Base-by-base conservation (phyloP, 768 basidiomycete species). In the Boletales sp. region DNA sequence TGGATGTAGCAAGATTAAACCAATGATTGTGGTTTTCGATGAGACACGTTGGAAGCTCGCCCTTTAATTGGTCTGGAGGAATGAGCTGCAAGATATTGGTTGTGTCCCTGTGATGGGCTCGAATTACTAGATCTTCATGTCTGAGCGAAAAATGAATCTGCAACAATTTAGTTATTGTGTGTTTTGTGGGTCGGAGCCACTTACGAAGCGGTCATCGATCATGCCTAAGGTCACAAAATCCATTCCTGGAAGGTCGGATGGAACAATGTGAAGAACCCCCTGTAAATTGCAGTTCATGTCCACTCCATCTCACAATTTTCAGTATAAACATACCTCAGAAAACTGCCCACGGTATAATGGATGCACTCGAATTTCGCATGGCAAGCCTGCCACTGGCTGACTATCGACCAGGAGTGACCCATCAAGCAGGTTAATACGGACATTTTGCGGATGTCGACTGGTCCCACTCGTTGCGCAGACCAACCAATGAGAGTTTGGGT, bases 1-100 rank as follows among this genome's bases (percentile, higher is more conserved):
- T 21, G 4, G 18, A 19, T 0, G 45, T 55, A 8, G 37, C 9
- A 1, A 60, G 36, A 32, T 63, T 52, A 19, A 62, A 51, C 63
- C 61, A 65, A 40, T 63, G 64, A 35, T 43, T 49, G 18, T 55
- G 55, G 9, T 32, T 47, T 1, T 50, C 27, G 9, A 65, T 45
- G 11, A 65, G 43, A 5, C 30, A 29, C 1, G 11, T 30, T 2
- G 65, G 64, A 13, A 67, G 43, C 40, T 66, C 63, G 1, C 38
- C 40, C 14, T 3, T 12, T 7, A 66, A 43, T 21, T 34, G 47
- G 4, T 51, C 30, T 4, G 19, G 45, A 4, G 60, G 58, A 46
- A 65, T 51, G n/a, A 60, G 39, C 40, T 60, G 41, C 1, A 54
- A 27, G 29, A 55, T 31, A 30, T 58, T 45, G 2, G 42, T 14